Evolutionary conservation across 2,329 filamentous ascomycete genomes (phyloP).

Genomic region (Microdochium nivale): DNA sequence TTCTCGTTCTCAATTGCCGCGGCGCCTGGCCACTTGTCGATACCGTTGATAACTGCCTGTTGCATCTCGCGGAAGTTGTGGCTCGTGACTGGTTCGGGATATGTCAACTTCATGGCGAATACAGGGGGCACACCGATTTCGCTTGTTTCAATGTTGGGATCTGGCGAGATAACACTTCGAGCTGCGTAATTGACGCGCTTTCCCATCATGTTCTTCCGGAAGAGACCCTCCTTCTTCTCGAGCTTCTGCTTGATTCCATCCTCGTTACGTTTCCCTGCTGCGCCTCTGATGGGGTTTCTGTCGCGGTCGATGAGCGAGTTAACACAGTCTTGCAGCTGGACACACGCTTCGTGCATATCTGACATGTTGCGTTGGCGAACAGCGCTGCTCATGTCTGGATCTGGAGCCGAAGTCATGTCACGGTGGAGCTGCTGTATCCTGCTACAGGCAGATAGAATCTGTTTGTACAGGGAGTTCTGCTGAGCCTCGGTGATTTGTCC

Average conservation of each 20-base stretch:
- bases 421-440: slow-evolving; percentile 66
- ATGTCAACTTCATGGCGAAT: slow-evolving; percentile 92
- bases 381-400: slow-evolving; percentile 21
- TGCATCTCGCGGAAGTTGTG: slow-evolving; percentile 96
- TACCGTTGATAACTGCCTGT: slow-evolving; percentile 90
- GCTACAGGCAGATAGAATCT: slow-evolving; percentile 69
- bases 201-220: slow-evolving; percentile 99
- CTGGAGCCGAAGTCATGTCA: slow-evolving; percentile 46
- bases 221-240: slow-evolving; percentile 97
- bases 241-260: slow-evolving; percentile 97
- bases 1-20: slow-evolving; percentile 93
- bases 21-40: slow-evolving; percentile 89
- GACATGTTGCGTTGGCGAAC: slow-evolving; percentile 54
- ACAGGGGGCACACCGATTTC: slow-evolving; percentile 98
- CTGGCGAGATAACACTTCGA: slow-evolving; percentile 93
- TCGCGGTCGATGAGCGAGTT: slow-evolving; percentile 90
- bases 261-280: slow-evolving; percentile 69
- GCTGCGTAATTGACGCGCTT: slow-evolving; percentile 99
- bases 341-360: slow-evolving; percentile 74
- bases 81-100: slow-evolving; percentile 92
- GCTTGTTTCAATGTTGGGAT: slow-evolving; percentile 97
- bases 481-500: slow-evolving; percentile 79
- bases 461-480: slow-evolving; percentile 81
- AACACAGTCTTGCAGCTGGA: slow-evolving; percentile 77
- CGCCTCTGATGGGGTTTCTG: slow-evolving; percentile 72